Evolutionary conservation across 2,329 filamentous ascomycete species (phyloP), one percentile per base, ranked within the genome.

Genomic region (Penicillium glabrum): DNA sequence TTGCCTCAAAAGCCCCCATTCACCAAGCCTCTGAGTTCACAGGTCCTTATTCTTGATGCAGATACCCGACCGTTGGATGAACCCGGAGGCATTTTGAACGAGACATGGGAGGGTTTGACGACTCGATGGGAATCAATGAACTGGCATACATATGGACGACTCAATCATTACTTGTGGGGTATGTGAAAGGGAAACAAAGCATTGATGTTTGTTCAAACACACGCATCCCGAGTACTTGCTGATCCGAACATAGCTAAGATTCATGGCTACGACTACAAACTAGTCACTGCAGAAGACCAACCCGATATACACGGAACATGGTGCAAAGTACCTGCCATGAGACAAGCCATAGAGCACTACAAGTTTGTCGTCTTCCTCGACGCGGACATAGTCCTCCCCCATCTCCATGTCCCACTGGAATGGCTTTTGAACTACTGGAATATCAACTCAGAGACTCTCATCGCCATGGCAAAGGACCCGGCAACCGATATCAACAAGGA

Each of bases 241-340:
- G 5, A 47, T 13, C 7, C 19, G 21, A 29, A 5, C 19, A 3
- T 41, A 75, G 76, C 76, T 21, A 67, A 68, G 63, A 79, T 82
- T 47, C 80, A 82, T 63, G 79, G 79, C 5, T 81, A 80, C 65
- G 77, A 80, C 50, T 81, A 81, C 64, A 78, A 79, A 33, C 75
- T 80, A 52, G 73, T 81, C 29, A 76, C 73, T 55, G 76, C 76
- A 4, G 70, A 76, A 27, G 70, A 23, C 4, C 1, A 74, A 31
- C 76, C 77, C 51, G 74, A 77, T 51, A 76, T 77, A 50, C 75
- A 73, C 63, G 73, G 74, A 26, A 81, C 79, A 16, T 82, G 80
- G 80, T 74, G 78, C 39, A 77, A 78, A 59, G 75, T 79, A 0
- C 71, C 75, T 9, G 69, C 72, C 11, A 66, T 80, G 26, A 67